Evolutionary conservation across 164 flowering plant genomes (phyloP), one percentile per base, ranked within the genome.

Genomic region (Tinospora cordifolia): DNA sequence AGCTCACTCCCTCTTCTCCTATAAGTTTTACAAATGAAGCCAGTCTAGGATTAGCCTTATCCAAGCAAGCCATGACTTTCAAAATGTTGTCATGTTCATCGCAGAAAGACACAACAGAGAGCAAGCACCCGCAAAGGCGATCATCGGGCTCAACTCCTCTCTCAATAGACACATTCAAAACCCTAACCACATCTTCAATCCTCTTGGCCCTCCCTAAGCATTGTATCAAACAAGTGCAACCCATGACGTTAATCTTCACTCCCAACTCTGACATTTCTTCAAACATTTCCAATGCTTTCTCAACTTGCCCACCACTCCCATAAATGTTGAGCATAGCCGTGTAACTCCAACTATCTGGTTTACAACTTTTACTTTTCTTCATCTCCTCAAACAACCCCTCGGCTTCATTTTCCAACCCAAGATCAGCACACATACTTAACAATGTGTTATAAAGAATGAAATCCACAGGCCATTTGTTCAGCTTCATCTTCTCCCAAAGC

Each of bases 391-490:
- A 94, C n/a, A 94, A 82, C 74, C 19, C 79, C 85, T 86, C 97
- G 1, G 92, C 99, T 69, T 94, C 97, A 73, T 91, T 93, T 72
- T 81, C 88, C 66, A 88, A 75, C 1, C 94, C 99, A 75, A 94
- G 83, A 79, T 92, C 97, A 11, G 99, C 99, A 78, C 97, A 94
- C 99, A 94, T 92, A 67, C 86, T 92, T 79, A 92, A 74, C 87
- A 94, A 77, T 25, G 99, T 86, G 60, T 94, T 92, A 51, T 85
- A 90, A 71, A 94, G 74, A 62, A 87, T 83, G 75, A 90, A 85
- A 78, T 94, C 98, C 88, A 86, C 81, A 0, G 92, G 93, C 99
- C 97, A 92, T 7, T 74, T 75, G 30, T 87, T 92, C 11, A 81
- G 71, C 74, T 75, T 87, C 88, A 92, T 94, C 70, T 81, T 66